Evolutionary conservation across 2,329 filamentous ascomycete species (phyloP).

Genomic region (Aspergillus piperis): DNA sequence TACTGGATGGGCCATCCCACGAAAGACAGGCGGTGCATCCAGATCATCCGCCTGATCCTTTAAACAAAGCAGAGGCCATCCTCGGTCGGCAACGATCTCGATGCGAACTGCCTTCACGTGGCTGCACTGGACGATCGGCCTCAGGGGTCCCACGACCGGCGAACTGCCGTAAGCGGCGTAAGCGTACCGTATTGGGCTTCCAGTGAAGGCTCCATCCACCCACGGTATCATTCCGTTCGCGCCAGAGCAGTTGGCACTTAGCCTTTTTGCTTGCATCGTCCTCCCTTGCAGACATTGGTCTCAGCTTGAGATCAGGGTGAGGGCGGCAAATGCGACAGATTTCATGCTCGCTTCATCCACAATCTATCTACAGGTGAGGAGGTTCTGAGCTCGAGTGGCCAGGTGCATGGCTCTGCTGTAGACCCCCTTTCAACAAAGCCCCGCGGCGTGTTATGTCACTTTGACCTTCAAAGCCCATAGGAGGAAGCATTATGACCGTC

Average conservation of each 20-base stretch:
- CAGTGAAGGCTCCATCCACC: neutral
- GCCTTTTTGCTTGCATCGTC: neutral
- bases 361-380: neutral
- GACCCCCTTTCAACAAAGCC: neutral
- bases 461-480: neutral
- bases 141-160: slow-evolving; percentile 26
- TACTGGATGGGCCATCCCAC: neutral
- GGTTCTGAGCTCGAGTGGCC: neutral
- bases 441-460: neutral
- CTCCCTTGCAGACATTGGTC: slow-evolving; percentile 12
- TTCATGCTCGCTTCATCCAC: neutral
- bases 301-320: neutral
- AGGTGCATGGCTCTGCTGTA: neutral
- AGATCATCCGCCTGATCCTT: neutral
- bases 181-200: slow-evolving; percentile 8
- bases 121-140: slow-evolving; percentile 25
- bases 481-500: neutral
- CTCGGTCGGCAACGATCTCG: slow-evolving; percentile 22
- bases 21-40: neutral
- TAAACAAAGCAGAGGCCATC: slow-evolving; percentile 7
- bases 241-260: neutral
- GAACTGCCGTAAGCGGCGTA: slow-evolving; percentile 20
- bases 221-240: neutral
- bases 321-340: neutral
- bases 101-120: slow-evolving; percentile 25